Percentiles rank a stretch among this genome's conserved stretches.
phyloP scores from a whole-genome alignment of 352 stramenopile genomes.

The Pythium oligandrum region DNA sequence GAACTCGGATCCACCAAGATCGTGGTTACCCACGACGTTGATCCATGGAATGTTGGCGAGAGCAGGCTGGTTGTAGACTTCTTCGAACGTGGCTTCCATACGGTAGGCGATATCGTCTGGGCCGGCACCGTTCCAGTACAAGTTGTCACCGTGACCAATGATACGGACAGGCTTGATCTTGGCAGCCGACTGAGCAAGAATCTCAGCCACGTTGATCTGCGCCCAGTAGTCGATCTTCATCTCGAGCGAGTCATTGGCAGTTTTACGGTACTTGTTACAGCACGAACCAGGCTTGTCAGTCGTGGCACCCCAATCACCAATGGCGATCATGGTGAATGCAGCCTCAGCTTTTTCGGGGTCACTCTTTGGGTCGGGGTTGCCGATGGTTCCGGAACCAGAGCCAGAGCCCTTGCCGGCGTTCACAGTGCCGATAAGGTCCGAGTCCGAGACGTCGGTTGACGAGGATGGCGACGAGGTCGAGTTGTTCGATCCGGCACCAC shows the following conservation, averaged over 20 bases:
- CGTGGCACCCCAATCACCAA: constrained; percentile 83
- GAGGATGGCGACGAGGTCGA: constrained; percentile 2
- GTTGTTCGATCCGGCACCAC: constrained; percentile 4
- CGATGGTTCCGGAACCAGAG: constrained; percentile 19
- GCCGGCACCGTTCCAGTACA: constrained; percentile 86
- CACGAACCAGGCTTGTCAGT: constrained; percentile 84
- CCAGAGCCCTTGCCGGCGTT: constrained; percentile 21
- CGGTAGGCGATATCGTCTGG: constrained; percentile 71
- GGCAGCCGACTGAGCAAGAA: constrained; percentile 62
- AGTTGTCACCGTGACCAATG: constrained; percentile 84
- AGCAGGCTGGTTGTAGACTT: constrained; percentile 77
- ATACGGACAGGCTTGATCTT: constrained; percentile 64
- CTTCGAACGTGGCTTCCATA: constrained; percentile 83
- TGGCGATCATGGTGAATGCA: constrained; percentile 78
- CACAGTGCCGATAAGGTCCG: constrained; percentile 20
- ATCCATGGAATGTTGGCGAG: constrained; percentile 79
- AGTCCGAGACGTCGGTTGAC: constrained; percentile 34
- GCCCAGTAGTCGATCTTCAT: constrained; percentile 87
- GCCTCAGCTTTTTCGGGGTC: constrained; percentile 41
- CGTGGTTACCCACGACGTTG: constrained; percentile 85
- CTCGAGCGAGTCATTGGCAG: constrained; percentile 68
- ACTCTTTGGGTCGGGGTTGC: constrained; percentile 38
- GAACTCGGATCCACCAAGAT: constrained; percentile 80
- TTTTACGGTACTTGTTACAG: constrained; percentile 88
- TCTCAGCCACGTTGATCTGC: constrained; percentile 81